Evolutionary conservation across 495 filamentous ascomycete genomes (phyloP).

Genomic region (Elaphomyces granulatus): DNA sequence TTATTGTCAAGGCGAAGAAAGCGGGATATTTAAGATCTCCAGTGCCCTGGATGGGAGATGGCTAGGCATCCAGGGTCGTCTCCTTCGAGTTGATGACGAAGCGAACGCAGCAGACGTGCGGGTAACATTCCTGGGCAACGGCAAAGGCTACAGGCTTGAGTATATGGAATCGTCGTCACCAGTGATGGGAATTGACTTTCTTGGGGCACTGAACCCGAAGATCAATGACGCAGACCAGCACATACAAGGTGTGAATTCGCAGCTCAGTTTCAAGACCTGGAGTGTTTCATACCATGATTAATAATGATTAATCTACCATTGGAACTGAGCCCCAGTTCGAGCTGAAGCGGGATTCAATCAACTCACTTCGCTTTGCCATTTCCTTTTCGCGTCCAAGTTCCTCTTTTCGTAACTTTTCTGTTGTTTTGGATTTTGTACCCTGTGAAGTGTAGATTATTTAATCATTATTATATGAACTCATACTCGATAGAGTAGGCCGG

Average conservation of each 20-base stretch:
- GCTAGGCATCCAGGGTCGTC: conserved; percentile 15
- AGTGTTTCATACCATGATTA: conserved; percentile 34
- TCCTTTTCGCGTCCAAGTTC: no score
- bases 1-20: conserved; percentile 23
- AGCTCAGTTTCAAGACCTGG: conserved; percentile 27
- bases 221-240: background rate
- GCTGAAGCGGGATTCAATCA: no score
- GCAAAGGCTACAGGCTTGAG: conserved; percentile 28
- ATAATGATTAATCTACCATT: no score
- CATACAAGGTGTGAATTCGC: no score
- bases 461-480: no score
- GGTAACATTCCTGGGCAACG: conserved; percentile 27
- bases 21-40: conserved; percentile 30
- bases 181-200: conserved; percentile 14
- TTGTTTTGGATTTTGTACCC: no score
- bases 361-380: no score
- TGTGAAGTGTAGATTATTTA: no score
- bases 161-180: conserved; percentile 10
- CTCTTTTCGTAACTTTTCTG: no score
- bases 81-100: conserved; percentile 11
- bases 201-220: conserved; percentile 13
- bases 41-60: conserved; percentile 35
- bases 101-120: conserved; percentile 21
- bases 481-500: no score
- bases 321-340: no score